These are phyloP conservation scores for Tulasnella sp. DNA, from an alignment of 768 basidiomycete species.

Conservation along the genomic window DNA sequence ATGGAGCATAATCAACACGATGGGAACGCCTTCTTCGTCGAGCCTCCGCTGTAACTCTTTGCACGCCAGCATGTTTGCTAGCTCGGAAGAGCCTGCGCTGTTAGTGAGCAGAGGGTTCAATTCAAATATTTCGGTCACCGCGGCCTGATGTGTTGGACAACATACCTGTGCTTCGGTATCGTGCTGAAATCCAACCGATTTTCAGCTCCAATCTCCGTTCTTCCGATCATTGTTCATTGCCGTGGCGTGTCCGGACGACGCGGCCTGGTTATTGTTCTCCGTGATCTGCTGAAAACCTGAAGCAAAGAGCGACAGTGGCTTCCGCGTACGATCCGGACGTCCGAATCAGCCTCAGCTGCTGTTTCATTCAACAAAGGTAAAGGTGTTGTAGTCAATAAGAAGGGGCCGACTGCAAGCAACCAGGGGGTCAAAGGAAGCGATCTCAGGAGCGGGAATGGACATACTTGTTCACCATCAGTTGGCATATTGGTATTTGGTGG, in stretches of 20 bases:
- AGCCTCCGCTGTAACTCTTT: constrained; percentile 50
- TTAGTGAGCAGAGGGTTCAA: background rate
- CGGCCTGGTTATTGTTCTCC: background rate
- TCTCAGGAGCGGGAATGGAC: background rate
- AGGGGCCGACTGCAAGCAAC: constrained; percentile 44
- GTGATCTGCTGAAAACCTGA: background rate
- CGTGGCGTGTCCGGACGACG: background rate
- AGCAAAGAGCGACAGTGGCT: constrained; percentile 27
- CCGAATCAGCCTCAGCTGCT: constrained; percentile 45
- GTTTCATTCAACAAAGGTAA: constrained; percentile 52
- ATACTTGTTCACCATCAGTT: constrained; percentile 1
- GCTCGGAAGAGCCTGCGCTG: constrained; percentile 47
- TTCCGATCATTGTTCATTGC: background rate
- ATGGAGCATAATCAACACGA: constrained; percentile 43
- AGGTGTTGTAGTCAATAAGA: constrained; percentile 52
- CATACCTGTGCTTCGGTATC: background rate
- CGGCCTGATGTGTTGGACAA: background rate
- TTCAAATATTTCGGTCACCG: background rate
- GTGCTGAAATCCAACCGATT: background rate
- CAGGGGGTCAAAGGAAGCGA: background rate
- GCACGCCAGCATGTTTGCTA: constrained; percentile 49
- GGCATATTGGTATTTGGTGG: background rate
- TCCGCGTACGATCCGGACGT: constrained; percentile 60
- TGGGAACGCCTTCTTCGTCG: constrained; percentile 38
- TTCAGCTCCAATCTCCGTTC: background rate